Base-by-base conservation (phyloP, 2,329 filamentous ascomycete species). In the Aureobasidium sp. region DNA sequence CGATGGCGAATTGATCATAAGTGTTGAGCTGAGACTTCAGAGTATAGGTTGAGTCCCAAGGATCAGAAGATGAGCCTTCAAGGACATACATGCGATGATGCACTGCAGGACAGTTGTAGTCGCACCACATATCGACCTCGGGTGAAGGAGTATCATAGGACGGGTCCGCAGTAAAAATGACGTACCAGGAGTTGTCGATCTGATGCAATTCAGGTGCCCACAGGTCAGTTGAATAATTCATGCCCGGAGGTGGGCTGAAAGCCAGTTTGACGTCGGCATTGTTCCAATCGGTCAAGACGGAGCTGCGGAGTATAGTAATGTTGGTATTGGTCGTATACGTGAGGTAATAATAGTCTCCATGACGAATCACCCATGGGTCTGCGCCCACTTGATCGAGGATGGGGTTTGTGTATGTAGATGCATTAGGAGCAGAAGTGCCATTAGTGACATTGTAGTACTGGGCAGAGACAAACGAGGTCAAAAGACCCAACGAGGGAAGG, bases 141-240 rank as follows among this genome's bases (percentile, higher is more conserved):
- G 78, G 78, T 0, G 78, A 74, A 1, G 79, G 78, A 3, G 64
- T 64, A 66, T 82, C 79, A 36, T 68, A 67, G 62, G 75, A 74
- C 2, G 78, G 77, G 62, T 81, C 78, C 5, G 77, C 79, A 2
- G 78, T 82, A 69, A 81, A 81, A 64, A 82, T 81, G 58, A 81
- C 71, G 65, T 80, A 81, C 79, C 79, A 81, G 13, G 68, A 73
- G 47, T 71, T 72, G 62, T 75, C 70, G 45, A 81, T 71, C n/a
- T 72, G 68, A 66, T 82, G 79, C 10, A 82, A 68, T 63, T 81
- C 79, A 3, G 79, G 79, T 6, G 78, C 79, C 79, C 79, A 81
- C 7, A 81, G 68, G 61, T 79, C 72, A 14, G 76, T 79, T 10
- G 75, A 76, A 68, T 79, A 80, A 59, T 75, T 74, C 59, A 72